A percentile compares a stretch with the other conserved stretches of the same genome.
Evolutionary conservation across 1,284 basidiomycete species (phyloP).

Genomic region (Porogramme epimiltina): DNA sequence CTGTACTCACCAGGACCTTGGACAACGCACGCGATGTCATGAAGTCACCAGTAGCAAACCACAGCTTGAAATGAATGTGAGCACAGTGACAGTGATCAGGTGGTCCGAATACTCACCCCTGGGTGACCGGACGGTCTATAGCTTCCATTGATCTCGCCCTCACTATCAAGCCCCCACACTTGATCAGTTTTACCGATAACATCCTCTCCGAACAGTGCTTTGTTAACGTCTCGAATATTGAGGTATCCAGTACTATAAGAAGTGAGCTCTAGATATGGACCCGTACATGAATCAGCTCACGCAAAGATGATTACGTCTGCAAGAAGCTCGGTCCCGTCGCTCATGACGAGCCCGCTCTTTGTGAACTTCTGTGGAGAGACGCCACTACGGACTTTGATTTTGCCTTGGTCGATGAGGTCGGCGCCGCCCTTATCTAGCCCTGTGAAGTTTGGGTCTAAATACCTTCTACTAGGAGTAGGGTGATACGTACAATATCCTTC

Average conservation of each 20-base stretch:
- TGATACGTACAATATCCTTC: conserved; percentile 26
- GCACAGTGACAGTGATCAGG: too few relatives aligned
- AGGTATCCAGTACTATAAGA: conserved; percentile 41
- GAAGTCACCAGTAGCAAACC: neutral
- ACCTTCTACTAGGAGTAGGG: too few relatives aligned
- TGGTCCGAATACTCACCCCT: conserved; percentile 23
- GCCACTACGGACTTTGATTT: conserved; percentile 74
- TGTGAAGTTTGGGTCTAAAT: neutral
- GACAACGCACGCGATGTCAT: neutral
- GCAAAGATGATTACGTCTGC: conserved; percentile 75
- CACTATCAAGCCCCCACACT: conserved; percentile 58
- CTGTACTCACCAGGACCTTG: neutral
- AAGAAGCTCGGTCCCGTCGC: conserved; percentile 58
- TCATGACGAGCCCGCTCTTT: conserved; percentile 56
- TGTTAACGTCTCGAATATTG: conserved; percentile 39
- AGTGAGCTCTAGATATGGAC: too few relatives aligned
- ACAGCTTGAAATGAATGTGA: too few relatives aligned
- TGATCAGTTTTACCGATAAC: conserved; percentile 44
- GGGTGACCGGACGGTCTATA: conserved; percentile 37
- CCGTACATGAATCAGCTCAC: conserved; percentile 26
- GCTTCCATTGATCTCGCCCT: conserved; percentile 55
- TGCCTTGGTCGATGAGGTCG: conserved; percentile 58
- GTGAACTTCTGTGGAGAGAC: conserved; percentile 53
- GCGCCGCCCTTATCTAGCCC: conserved; percentile 43
- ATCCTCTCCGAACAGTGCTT: conserved; percentile 48